Evolutionary conservation across 257 asterid genomes (phyloP).

Genomic region (Prunella vulgaris): DNA sequence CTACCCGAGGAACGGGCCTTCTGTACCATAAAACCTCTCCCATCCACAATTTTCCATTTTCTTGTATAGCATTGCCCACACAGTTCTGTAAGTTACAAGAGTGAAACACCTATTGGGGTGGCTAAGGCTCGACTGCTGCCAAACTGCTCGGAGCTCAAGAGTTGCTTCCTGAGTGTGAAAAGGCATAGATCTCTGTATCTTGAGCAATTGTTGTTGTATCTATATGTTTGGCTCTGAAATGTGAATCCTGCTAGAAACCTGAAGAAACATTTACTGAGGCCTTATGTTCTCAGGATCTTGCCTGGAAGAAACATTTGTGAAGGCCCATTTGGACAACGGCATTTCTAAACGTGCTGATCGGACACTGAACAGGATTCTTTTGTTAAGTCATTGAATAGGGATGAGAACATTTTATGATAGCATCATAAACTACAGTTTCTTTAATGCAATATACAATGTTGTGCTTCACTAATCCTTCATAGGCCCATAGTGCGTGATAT

Average conservation of each 20-base stretch:
- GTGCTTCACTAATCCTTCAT: background rate
- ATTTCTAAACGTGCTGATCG: background rate
- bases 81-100: constrained; percentile 15
- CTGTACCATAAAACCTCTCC: constrained; percentile 41
- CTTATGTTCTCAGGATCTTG: constrained; percentile 1
- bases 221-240: constrained; percentile 11
- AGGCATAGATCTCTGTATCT: background rate
- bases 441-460: background rate
- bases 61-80: constrained; percentile 29
- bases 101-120: constrained; percentile 3
- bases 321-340: background rate
- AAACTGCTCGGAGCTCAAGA: constrained; percentile 14
- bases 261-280: background rate
- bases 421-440: background rate
- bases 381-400: background rate
- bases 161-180: background rate
- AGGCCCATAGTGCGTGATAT: background rate
- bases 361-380: background rate
- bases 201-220: constrained; percentile 12
- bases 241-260: background rate
- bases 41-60: constrained; percentile 7
- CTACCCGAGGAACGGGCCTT: constrained; percentile 53
- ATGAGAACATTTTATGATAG: background rate
- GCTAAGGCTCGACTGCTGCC: constrained; percentile 15
- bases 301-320: background rate